Conservation (phyloP, 2,329 filamentous ascomycete species). For the Endocalyx cinctus region DNA sequence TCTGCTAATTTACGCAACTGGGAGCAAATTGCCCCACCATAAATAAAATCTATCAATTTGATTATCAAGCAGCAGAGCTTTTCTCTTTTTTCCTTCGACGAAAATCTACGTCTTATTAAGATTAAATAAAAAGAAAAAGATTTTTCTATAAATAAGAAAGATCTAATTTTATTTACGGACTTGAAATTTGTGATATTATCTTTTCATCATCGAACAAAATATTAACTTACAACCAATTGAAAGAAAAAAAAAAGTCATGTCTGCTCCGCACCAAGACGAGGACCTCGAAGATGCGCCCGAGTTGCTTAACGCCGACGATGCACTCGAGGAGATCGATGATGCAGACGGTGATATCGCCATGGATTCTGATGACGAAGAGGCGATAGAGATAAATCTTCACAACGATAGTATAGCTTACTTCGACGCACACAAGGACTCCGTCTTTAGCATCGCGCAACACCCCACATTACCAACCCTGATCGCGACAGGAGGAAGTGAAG, state of each 20-base stretch:
- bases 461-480: constrained; percentile 72
- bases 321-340: constrained; percentile 62
- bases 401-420: constrained; percentile 96
- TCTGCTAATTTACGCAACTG: no score
- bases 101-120: constrained; percentile 4
- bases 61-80: constrained; percentile 15
- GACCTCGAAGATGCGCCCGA: constrained; percentile 57
- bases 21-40: constrained; percentile 13
- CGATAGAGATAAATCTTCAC: constrained; percentile 70
- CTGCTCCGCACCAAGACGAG: constrained; percentile 33
- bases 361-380: constrained; percentile 68
- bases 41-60: constrained; percentile 10
- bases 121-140: neutral
- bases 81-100: constrained; percentile 9
- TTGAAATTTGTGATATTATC: no score
- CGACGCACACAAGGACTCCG: constrained; percentile 81
- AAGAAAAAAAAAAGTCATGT: no score
- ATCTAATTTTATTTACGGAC: no score
- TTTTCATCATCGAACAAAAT: no score
- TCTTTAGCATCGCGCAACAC: constrained; percentile 94
- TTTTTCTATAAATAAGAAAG: no score
- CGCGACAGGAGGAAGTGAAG: constrained; percentile 75
- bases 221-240: no score
- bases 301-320: constrained; percentile 73
- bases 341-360: constrained; percentile 69